These are phyloP conservation scores for Ceriops tagal DNA, from an alignment of 345 rosid genomes.

Conservation along the genomic window DNA sequence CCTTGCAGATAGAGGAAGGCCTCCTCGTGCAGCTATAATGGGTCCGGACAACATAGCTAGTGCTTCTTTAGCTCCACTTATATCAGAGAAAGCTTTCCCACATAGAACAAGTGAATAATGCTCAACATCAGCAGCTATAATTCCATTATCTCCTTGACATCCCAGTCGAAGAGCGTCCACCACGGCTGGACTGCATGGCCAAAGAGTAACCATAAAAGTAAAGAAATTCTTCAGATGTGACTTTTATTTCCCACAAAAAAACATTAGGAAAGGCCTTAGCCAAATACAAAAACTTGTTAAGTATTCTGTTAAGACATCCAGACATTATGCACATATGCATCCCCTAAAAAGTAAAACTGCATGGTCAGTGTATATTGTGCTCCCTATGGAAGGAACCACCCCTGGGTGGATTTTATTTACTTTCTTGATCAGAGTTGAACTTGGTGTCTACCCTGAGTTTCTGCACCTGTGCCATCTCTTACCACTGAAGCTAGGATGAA, in stretches of 20 bases:
- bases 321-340: too few species aligned
- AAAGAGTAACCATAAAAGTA: not conserved
- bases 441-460: too few species aligned
- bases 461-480: too few species aligned
- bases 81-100: slow-evolving; percentile 31
- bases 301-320: too few species aligned
- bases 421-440: too few species aligned
- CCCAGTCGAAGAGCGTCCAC: slow-evolving; percentile 25
- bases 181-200: slow-evolving; percentile 13
- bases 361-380: too few species aligned
- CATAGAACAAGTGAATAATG: slow-evolving; percentile 33
- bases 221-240: not conserved
- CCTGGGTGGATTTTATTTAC: too few species aligned
- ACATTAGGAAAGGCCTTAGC: not conserved
- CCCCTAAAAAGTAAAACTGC: too few species aligned
- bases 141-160: slow-evolving; percentile 27
- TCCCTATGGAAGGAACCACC: too few species aligned
- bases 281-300: not conserved
- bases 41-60: slow-evolving; percentile 31
- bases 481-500: too few species aligned
- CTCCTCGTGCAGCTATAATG: slow-evolving; percentile 33
- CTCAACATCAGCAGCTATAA: slow-evolving; percentile 37
- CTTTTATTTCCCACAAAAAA: too few species aligned
- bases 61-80: slow-evolving; percentile 29
- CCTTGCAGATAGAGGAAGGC: slow-evolving; percentile 32